Percentiles rank a stretch among this genome's conserved stretches.
phyloP scores from a whole-genome alignment of 371 early-diverging fungal species.

The Mucor plumbeus region DNA sequence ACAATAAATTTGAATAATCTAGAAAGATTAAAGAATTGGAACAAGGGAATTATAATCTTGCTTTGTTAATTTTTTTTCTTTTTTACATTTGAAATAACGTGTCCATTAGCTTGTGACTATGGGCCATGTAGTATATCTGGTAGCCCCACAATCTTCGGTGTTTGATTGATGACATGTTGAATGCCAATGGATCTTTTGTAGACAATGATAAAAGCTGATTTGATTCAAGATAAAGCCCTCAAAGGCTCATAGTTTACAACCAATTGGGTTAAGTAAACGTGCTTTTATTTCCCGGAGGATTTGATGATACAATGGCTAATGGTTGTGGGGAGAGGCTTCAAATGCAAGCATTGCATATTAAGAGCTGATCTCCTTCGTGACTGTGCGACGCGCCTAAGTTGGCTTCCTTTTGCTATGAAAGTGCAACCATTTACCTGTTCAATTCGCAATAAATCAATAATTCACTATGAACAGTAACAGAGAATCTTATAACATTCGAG shows the following conservation, averaged over 20 bases:
- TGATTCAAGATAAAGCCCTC: no score
- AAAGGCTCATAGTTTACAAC: no score
- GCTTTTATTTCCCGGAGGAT: neutral
- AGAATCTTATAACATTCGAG: constrained; percentile 38
- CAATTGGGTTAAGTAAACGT: no score
- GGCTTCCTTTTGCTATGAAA: neutral
- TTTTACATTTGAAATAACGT: constrained; percentile 5
- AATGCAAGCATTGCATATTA: neutral
- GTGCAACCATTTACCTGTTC: neutral
- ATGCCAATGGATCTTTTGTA: neutral
- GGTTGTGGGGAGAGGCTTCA: neutral
- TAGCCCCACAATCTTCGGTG: constrained; percentile 4
- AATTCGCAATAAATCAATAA: neutral
- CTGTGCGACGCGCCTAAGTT: constrained; percentile 2
- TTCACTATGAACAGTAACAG: constrained; percentile 11
- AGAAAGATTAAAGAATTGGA: neutral
- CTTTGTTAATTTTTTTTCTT: neutral
- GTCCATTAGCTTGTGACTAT: constrained; percentile 9
- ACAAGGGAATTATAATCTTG: neutral
- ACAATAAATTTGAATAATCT: constrained; percentile 5
- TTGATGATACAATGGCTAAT: neutral
- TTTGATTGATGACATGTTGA: constrained; percentile 9
- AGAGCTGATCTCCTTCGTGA: neutral
- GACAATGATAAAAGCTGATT: neutral
- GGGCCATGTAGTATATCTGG: neutral